Percentiles rank a stretch among this genome's conserved stretches.
Conservation (phyloP, 2,329 filamentous ascomycete genomes). For the Colletotrichum tabaci region DNA sequence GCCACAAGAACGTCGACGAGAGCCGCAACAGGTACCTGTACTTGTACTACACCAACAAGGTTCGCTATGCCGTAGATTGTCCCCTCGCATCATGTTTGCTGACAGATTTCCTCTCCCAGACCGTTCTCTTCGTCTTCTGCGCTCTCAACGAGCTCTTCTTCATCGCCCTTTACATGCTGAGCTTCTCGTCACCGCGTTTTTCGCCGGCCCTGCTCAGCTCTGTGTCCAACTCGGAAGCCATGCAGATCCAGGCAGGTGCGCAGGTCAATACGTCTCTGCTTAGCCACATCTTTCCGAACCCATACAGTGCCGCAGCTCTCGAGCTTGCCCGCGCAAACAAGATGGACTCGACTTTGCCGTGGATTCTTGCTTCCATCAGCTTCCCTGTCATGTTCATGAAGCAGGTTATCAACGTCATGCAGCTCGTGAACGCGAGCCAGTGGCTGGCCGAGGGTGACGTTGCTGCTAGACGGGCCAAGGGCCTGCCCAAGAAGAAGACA, state of each 20-base stretch:
- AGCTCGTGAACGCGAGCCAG: conserved; percentile 92
- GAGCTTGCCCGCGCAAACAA: conserved; percentile 96
- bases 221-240: conserved; percentile 67
- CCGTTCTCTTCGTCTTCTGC: conserved; percentile 92
- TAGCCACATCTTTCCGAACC: conserved; percentile 85
- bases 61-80: conserved; percentile 52
- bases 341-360: conserved; percentile 77
- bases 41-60: conserved; percentile 97
- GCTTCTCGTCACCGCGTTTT: conserved; percentile 91
- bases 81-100: conserved; percentile 22
- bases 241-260: conserved; percentile 73
- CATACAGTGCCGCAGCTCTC: conserved; percentile 92
- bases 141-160: conserved; percentile 96
- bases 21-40: conserved; percentile 91
- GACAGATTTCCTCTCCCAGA: conserved; percentile 65
- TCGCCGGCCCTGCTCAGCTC: conserved; percentile 85
- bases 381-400: conserved; percentile 92
- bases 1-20: conserved; percentile 95
- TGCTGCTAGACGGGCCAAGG: conserved; percentile 69
- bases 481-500: conserved; percentile 64
- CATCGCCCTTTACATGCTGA: conserved; percentile 97
- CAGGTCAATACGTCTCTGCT: conserved; percentile 80
- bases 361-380: conserved; percentile 84
- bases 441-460: conserved; percentile 95
- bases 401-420: conserved; percentile 94